Evolutionary conservation across 2,329 filamentous ascomycete genomes (phyloP).

Genomic region (Colletotrichum navitas): DNA sequence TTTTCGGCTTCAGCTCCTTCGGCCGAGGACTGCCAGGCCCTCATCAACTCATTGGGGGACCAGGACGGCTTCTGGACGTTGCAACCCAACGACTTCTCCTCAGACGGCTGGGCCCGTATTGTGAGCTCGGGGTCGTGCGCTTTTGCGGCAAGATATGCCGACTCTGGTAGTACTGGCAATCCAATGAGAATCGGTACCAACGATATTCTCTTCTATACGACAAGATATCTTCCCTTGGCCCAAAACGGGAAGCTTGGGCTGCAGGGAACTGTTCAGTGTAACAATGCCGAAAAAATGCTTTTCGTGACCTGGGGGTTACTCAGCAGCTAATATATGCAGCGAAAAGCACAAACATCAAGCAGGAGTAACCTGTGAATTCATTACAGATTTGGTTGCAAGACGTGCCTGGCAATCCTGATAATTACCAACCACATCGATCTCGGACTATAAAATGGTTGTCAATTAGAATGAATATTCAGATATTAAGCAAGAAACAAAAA

Average conservation of each 20-base stretch:
- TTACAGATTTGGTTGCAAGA: not conserved
- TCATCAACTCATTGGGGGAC: conserved; percentile 16
- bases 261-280: conserved; percentile 36
- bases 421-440: not conserved
- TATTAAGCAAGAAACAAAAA: too few relatives aligned
- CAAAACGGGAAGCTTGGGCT: conserved; percentile 33
- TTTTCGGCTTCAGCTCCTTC: conserved; percentile 32
- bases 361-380: too few relatives aligned
- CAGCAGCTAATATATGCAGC: conserved; percentile 5
- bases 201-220: conserved; percentile 40
- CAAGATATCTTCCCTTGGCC: conserved; percentile 19
- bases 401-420: too few relatives aligned
- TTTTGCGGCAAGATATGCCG: conserved; percentile 33
- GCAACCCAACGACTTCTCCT: conserved; percentile 24
- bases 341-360: too few relatives aligned
- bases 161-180: conserved; percentile 10
- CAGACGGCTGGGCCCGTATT: conserved; percentile 37
- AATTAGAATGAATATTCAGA: not conserved
- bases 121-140: conserved; percentile 35
- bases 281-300: conserved; percentile 30
- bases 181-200: conserved; percentile 40
- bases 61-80: conserved; percentile 37
- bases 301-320: conserved; percentile 38
- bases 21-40: conserved; percentile 32
- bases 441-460: not conserved